A percentile compares a stretch with the other conserved stretches of the same genome.
Conservation (phyloP, 2,329 filamentous ascomycete genomes). For the Rhynchosporium secalis region DNA sequence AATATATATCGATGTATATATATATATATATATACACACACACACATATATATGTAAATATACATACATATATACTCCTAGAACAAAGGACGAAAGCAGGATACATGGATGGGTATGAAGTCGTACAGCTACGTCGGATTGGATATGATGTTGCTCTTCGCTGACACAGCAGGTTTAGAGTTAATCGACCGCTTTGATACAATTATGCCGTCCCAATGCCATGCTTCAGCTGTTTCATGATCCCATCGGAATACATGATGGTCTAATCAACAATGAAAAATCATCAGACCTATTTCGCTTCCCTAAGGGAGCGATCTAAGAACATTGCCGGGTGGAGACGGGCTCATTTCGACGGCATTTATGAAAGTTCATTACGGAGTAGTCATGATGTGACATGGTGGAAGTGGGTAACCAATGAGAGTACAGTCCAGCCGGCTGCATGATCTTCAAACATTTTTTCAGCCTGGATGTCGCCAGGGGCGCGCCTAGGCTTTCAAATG, state of each 20-base stretch:
- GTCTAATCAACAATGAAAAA: background rate
- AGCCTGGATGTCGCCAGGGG: conserved; percentile 5
- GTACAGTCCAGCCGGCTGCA: background rate
- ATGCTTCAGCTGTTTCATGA: no score
- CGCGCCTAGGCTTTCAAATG: background rate
- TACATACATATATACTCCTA: no score
- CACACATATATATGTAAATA: no score
- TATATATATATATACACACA: no score
- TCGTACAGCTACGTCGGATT: background rate
- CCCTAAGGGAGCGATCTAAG: background rate
- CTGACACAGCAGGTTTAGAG: background rate
- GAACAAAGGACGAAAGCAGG: no score
- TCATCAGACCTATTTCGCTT: background rate
- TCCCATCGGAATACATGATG: no score
- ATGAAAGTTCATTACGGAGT: background rate
- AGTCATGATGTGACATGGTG: conserved; percentile 15
- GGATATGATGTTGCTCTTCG: background rate
- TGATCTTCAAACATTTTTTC: conserved; percentile 3
- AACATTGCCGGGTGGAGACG: conserved; percentile 13
- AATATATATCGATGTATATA: no score
- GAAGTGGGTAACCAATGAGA: conserved; percentile 11
- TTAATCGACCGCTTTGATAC: background rate
- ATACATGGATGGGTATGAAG: background rate
- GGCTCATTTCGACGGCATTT: conserved; percentile 11
- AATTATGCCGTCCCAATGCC: no score